Evolutionary conservation across 2,329 filamentous ascomycete species (phyloP).

Genomic region (Zalaria obscura): DNA sequence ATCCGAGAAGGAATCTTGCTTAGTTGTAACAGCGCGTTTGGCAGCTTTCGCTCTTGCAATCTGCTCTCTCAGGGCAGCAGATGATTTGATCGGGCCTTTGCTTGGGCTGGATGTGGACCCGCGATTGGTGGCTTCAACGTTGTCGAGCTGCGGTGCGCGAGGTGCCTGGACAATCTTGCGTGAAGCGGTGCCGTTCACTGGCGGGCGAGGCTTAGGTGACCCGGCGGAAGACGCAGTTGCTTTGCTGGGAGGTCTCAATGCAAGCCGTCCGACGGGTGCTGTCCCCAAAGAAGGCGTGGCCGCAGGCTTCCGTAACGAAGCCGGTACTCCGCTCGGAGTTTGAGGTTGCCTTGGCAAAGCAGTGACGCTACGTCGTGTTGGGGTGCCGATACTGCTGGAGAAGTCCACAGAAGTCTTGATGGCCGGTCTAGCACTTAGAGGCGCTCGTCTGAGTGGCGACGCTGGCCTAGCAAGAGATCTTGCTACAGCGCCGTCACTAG

Average conservation of each 20-base stretch:
- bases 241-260: too few relatives aligned
- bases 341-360: not conserved
- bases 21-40: constrained; percentile 7
- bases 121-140: too few relatives aligned
- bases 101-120: too few relatives aligned
- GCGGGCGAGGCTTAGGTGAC: too few relatives aligned
- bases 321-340: constrained; percentile 6
- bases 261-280: too few relatives aligned
- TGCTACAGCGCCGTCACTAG: constrained; percentile 26
- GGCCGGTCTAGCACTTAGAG: constrained; percentile 19
- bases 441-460: constrained; percentile 20
- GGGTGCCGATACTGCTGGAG: not conserved
- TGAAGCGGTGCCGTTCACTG: too few relatives aligned
- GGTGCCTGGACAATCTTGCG: too few relatives aligned
- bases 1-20: constrained; percentile 3
- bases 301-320: constrained; percentile 26
- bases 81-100: constrained; percentile 34
- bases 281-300: too few relatives aligned
- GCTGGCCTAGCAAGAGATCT: constrained; percentile 12
- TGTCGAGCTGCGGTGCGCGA: too few relatives aligned
- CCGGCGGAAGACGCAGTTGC: too few relatives aligned
- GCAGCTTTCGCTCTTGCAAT: constrained; percentile 88
- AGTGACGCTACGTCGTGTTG: not conserved
- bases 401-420: not conserved
- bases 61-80: constrained; percentile 68